These are phyloP conservation scores for Myxozyma vanderwaltii DNA, from an alignment of 805 yeast genomes.

Conservation along the genomic window DNA sequence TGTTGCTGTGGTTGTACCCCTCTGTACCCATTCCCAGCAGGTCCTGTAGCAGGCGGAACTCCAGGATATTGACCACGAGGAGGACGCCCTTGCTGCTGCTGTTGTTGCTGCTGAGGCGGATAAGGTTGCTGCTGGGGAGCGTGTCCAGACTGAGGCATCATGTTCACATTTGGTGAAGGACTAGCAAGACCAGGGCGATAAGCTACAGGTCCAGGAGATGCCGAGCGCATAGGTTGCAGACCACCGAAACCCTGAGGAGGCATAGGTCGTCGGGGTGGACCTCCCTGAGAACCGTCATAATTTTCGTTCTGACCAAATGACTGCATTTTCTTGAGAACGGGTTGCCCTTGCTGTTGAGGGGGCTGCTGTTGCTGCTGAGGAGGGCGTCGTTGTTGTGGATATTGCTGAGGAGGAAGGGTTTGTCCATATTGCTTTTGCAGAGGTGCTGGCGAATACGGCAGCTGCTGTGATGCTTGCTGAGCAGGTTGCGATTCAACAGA, in stretches of 20 bases:
- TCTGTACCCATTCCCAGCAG: background rate
- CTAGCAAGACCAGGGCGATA: slow-evolving; percentile 6
- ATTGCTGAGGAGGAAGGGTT: background rate
- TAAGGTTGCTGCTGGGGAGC: background rate
- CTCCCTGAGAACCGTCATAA: background rate
- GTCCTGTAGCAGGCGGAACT: too few relatives aligned
- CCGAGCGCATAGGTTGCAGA: background rate
- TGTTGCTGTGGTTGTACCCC: slow-evolving; percentile 4
- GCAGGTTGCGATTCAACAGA: background rate
- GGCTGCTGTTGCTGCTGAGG: slow-evolving; percentile 2
- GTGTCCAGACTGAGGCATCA: too few relatives aligned
- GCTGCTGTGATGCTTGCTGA: slow-evolving; percentile 3
- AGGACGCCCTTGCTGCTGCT: slow-evolving; percentile 1
- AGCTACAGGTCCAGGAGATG: slow-evolving; percentile 10
- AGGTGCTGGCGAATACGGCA: background rate
- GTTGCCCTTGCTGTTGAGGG: background rate
- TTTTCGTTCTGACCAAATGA: background rate
- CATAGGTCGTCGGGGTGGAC: background rate
- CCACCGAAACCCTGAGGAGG: slow-evolving; percentile 7
- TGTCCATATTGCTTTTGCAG: background rate
- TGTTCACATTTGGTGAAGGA: background rate
- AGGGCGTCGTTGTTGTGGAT: background rate
- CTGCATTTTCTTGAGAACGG: too few relatives aligned
- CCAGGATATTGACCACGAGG: background rate
- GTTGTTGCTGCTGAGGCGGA: background rate